Percentiles rank a stretch among this genome's conserved stretches.
These are phyloP conservation scores for Sporothrix mexicana DNA, from an alignment of 2,329 filamentous ascomycete genomes.

Conservation along the genomic window DNA sequence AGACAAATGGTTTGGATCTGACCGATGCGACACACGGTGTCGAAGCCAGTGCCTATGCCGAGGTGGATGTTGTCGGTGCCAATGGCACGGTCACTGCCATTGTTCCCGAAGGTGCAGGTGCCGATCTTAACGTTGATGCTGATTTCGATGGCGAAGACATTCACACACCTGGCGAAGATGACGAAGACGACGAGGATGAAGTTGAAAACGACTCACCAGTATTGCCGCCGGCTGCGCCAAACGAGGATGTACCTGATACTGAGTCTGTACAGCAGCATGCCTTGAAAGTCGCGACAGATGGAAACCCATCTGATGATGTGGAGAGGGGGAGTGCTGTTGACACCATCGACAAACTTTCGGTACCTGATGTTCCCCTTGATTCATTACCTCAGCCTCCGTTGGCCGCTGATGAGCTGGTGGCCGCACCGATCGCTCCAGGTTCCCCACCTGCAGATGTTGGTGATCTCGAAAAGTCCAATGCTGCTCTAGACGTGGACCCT, in stretches of 20 bases:
- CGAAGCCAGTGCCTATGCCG: neutral
- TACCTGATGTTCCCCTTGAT: neutral
- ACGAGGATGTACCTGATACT: conserved; percentile 24
- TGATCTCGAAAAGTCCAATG: neutral
- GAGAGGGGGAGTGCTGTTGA: neutral
- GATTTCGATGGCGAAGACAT: conserved; percentile 33
- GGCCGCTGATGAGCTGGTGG: neutral
- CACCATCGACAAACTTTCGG: neutral
- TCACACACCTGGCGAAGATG: too few species aligned
- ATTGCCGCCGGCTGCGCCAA: neutral
- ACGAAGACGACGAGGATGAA: conserved; percentile 9
- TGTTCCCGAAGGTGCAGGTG: neutral
- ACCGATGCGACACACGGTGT: conserved; percentile 33
- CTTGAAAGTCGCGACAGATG: neutral
- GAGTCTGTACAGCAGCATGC: neutral
- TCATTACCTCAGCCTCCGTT: neutral
- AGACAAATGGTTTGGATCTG: neutral
- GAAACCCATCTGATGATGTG: neutral
- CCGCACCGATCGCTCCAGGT: neutral
- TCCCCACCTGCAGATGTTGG: neutral
- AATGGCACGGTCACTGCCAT: too few species aligned
- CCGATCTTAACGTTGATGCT: conserved; percentile 22
- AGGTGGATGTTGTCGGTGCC: neutral
- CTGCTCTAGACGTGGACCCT: neutral
- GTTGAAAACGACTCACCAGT: conserved; percentile 24